Evolutionary conservation across 2,329 filamentous ascomycete species (phyloP), one percentile per base, ranked within the genome.

Genomic region (Phaeophleospora eucalypticola): DNA sequence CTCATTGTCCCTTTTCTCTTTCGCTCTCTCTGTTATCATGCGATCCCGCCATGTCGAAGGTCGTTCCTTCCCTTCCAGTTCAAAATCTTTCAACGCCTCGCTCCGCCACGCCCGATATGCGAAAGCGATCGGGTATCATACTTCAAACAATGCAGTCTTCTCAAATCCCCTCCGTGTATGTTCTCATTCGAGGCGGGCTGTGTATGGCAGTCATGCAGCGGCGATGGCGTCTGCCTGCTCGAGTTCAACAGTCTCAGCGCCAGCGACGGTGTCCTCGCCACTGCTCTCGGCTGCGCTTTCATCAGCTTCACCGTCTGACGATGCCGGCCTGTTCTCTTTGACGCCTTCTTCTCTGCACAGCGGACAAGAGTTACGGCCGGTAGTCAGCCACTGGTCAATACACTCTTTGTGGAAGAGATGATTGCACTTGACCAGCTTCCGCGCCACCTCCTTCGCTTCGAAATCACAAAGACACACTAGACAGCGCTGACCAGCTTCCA

Each of bases 371-470:
- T 83, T 83, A 46, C 80, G 79, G 41, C 80, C 80, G 46, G 81
- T 84, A 15, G 81, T 85, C 38, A 86, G 70, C 82, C 82, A 86
- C 80, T 85, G 78, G 63, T 86, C 82, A 63, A 86, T 85, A 64
- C 82, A 86, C 56, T 83, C 77, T 54, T 75, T 77, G 66, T 86
- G 82, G 66, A 83, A 86, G 48, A 84, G 61, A 63, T 86, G 82
- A 38, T 76, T 76, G 68, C 82, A 86, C 62, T 80, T 82, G 48
- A 73, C 68, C 48, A 86, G 68, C 60, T 77, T 76, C 49, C 82
- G 72, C 18, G 80, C 75, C 57, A 82, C 76, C 52, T 85, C 82
- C 7, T 75, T 73, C 10, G 69, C 70, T 62, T 83, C 80, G 60
- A 84, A 86, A 56, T 85, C 81, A 52, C 77, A 80, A 36, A 86